phyloP scores from a whole-genome alignment of 352 stramenopile species.

The Phytopythium helicoides region DNA sequence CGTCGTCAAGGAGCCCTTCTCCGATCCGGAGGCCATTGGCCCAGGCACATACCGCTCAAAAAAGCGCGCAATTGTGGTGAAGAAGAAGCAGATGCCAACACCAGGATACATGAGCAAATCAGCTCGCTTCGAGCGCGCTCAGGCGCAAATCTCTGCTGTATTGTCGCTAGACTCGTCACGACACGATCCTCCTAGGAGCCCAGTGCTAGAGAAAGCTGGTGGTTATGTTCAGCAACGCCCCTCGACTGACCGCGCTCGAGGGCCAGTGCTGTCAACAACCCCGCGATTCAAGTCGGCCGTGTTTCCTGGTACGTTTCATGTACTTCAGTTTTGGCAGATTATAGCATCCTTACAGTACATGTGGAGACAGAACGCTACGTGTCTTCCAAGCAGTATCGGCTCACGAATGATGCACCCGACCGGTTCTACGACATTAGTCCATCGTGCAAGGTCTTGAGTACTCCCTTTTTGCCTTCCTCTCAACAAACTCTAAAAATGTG shows the following conservation, averaged over 20 bases:
- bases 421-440: slow-evolving; percentile 76
- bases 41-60: slow-evolving; percentile 60
- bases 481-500: not conserved
- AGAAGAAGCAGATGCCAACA: slow-evolving; percentile 55
- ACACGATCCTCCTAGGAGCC: not conserved
- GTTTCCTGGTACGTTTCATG: slow-evolving; percentile 45
- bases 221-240: slow-evolving; percentile 4
- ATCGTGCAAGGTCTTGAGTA: slow-evolving; percentile 57
- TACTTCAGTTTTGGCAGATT: not conserved
- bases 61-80: slow-evolving; percentile 55
- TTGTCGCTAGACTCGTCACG: slow-evolving; percentile 16
- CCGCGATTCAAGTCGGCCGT: slow-evolving; percentile 65
- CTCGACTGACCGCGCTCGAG: slow-evolving; percentile 37
- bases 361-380: slow-evolving; percentile 69
- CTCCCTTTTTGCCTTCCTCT: too few relatives aligned
- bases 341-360: too few relatives aligned
- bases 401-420: slow-evolving; percentile 50
- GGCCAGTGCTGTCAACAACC: slow-evolving; percentile 54
- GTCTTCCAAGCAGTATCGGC: slow-evolving; percentile 58
- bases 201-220: slow-evolving; percentile 2
- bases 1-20: slow-evolving; percentile 69
- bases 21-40: slow-evolving; percentile 52
- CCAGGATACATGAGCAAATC: slow-evolving; percentile 57
- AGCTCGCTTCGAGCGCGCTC: slow-evolving; percentile 51
- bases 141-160: slow-evolving; percentile 46